These are phyloP conservation scores for Zygosaccharomyces siamensis DNA, from an alignment of 805 yeast species.

Conservation along the genomic window DNA sequence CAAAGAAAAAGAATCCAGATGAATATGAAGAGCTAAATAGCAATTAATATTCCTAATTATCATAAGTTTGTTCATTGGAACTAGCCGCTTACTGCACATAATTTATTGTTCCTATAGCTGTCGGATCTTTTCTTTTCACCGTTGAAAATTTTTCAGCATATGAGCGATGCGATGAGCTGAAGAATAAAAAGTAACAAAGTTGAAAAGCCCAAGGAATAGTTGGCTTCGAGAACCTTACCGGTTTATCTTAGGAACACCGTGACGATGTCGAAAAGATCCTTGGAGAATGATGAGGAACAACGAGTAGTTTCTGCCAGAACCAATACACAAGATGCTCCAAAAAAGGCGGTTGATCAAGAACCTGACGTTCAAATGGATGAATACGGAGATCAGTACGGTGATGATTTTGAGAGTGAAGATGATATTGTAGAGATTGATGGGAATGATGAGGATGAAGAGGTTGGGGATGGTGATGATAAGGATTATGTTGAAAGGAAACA, in stretches of 20 bases:
- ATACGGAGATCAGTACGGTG: constrained; percentile 85
- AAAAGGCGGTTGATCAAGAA: constrained; percentile 26
- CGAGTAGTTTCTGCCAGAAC: constrained; percentile 41
- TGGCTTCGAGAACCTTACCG: neutral
- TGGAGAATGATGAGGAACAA: constrained; percentile 36
- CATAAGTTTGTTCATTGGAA: neutral
- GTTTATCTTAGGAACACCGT: neutral
- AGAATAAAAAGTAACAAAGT: constrained; percentile 2
- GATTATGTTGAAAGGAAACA: constrained; percentile 37
- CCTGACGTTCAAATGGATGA: constrained; percentile 67
- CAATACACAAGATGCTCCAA: constrained; percentile 26
- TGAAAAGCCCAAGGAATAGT: neutral
- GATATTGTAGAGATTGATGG: constrained; percentile 80
- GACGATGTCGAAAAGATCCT: constrained; percentile 51
- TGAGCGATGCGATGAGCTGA: constrained; percentile 18
- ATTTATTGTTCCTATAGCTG: neutral
- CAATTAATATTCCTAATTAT: neutral
- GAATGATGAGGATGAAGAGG: constrained; percentile 41
- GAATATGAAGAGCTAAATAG: constrained; percentile 1
- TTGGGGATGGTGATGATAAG: constrained; percentile 30
- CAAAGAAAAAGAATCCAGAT: constrained; percentile 12
- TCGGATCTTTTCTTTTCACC: constrained; percentile 6
- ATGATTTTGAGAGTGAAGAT: constrained; percentile 88
- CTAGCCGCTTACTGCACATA: neutral
- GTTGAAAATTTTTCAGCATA: constrained; percentile 16